Base-by-base conservation (phyloP, 2,329 filamentous ascomycete species). In the Fusarium compactum region DNA sequence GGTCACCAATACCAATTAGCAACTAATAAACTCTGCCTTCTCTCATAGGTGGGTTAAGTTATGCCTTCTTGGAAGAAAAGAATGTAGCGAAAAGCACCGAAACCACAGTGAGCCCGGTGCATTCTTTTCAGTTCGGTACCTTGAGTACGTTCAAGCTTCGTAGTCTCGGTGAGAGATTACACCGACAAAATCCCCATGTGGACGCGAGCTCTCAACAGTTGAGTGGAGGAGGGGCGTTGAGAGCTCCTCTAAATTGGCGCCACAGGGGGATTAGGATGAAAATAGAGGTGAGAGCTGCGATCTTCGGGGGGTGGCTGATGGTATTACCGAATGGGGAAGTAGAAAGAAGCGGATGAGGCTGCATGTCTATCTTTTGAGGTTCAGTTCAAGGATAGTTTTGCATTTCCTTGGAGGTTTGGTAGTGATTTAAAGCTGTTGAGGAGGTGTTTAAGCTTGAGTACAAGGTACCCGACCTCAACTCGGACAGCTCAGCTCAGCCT, bases 141-240 rank as follows among this genome's bases (percentile, higher is more conserved):
- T n/a, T n/a, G n/a, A n/a, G 32, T 30, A 61, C 27, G 32, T 34
- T 34, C 32, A 34, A 34, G 5, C 32, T 34, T 34, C 32, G 27
- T 38, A 41, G 34, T 65, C 66, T 70, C 67, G 67, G 66, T 69
- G 67, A 70, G 61, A 70, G 66, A 69, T 70, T 62, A 53, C 62
- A 66, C 66, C 67, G 67, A 69, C 51, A 47, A 38, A 55, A 62
- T 56, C 45, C 34, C 61, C 46, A 47, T 58, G 45, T 29, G 61
- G 60, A 58, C 52, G 20, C 30, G 52, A 63, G 64, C 67, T 70
- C 67, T 70, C 67, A 70, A 70, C 67, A 70, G 57, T 70, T 70
- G 67, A 51, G 67, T 57, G 67, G 58, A 64, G 62, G 58, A 68
- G 67, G 62, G 43, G 58, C 29, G 67, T 70, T 66, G 67, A 67